Evolutionary conservation across 768 basidiomycete genomes (phyloP).

Genomic region (Lactarius sanguifluus): DNA sequence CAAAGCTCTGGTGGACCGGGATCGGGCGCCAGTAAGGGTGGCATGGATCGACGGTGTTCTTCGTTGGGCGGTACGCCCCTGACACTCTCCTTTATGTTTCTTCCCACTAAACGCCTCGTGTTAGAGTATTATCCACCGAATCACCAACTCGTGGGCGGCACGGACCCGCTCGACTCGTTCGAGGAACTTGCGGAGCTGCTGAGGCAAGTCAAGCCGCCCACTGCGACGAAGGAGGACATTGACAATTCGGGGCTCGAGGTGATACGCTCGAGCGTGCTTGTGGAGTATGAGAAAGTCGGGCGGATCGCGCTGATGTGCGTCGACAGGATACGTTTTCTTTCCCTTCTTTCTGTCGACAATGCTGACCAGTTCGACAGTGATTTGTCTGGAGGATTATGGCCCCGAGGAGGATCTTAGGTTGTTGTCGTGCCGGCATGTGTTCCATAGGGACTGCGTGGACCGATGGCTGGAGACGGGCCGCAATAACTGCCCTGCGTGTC

Average conservation of each 20-base stretch:
- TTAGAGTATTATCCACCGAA: constrained; percentile 90
- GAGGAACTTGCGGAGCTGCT: constrained; percentile 84
- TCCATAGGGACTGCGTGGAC: constrained; percentile 87
- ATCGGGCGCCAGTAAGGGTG: background rate
- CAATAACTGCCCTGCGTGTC: constrained; percentile 93
- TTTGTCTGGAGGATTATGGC: constrained; percentile 86
- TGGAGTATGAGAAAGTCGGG: constrained; percentile 46
- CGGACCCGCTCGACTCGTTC: constrained; percentile 71
- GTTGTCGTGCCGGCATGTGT: constrained; percentile 83
- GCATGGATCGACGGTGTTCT: constrained; percentile 47
- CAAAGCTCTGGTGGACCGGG: constrained; percentile 1
- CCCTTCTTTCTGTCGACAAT: no score
- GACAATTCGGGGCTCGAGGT: constrained; percentile 79
- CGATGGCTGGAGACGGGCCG: constrained; percentile 45
- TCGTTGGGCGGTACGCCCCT: background rate
- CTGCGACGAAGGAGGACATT: constrained; percentile 81
- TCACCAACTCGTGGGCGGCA: constrained; percentile 84
- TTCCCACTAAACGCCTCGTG: no score
- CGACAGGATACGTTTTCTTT: constrained; percentile 54
- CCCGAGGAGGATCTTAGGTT: constrained; percentile 76
- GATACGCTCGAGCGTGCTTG: constrained; percentile 49
- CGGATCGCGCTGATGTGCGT: constrained; percentile 61
- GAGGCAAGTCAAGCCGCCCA: constrained; percentile 80
- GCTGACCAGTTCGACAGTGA: constrained; percentile 46
- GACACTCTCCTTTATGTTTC: no score